Percentiles rank a stretch among this genome's conserved stretches.
phyloP scores from a whole-genome alignment of 2,329 filamentous ascomycete species.

The Neophaeococcomyces aloes region DNA sequence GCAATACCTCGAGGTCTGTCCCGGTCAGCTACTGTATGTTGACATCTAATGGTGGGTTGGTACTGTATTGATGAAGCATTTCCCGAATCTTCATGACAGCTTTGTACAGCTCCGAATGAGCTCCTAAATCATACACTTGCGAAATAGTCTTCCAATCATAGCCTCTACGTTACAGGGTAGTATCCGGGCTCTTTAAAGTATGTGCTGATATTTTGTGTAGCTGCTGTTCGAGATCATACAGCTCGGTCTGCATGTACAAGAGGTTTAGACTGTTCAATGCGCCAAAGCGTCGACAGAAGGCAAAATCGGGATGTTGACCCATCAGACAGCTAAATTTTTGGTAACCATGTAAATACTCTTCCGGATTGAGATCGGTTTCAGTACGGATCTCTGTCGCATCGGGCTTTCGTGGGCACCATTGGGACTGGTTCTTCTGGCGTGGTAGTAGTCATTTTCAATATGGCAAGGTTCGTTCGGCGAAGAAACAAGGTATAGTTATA shows the following conservation, averaged over 20 bases:
- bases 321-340: conserved; percentile 7
- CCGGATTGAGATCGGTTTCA: too few relatives aligned
- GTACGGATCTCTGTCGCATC: too few relatives aligned
- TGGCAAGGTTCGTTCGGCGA: too few relatives aligned
- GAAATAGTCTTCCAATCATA: not conserved
- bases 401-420: too few relatives aligned
- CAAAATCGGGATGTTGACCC: conserved; percentile 3
- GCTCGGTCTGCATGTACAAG: conserved; percentile 7
- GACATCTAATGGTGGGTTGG: not conserved
- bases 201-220: not conserved
- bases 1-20: not conserved
- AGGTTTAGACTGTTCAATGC: conserved; percentile 7
- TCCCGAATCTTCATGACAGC: not conserved
- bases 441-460: too few relatives aligned
- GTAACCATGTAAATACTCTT: conserved; percentile 2
- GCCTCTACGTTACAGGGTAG: not conserved
- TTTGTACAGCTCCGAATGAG: conserved; percentile 1
- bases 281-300: conserved; percentile 3
- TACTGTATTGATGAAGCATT: not conserved
- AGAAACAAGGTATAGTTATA: too few relatives aligned
- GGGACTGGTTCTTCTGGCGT: too few relatives aligned
- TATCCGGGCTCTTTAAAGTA: not conserved
- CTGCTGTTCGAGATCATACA: conserved; percentile 5
- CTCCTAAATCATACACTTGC: not conserved
- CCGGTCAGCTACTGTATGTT: not conserved